These are phyloP conservation scores for Arthroderma sp. DNA, from an alignment of 2,329 filamentous ascomycete genomes.

Conservation along the genomic window DNA sequence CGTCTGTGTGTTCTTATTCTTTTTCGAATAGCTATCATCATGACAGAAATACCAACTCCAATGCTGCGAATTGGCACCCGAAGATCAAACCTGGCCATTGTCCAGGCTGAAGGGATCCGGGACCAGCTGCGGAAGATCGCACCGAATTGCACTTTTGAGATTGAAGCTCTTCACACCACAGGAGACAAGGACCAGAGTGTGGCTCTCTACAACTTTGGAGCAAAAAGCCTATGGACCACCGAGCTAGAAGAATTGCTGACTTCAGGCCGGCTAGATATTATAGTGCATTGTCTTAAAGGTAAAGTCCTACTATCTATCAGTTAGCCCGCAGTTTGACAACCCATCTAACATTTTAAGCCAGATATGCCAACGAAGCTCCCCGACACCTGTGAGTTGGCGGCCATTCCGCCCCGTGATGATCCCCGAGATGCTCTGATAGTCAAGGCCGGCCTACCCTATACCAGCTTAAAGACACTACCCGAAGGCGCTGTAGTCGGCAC, in stretches of 20 bases:
- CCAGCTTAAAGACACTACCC: slow-evolving; percentile 56
- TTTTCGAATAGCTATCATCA: not conserved
- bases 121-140: slow-evolving; percentile 49
- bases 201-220: slow-evolving; percentile 69
- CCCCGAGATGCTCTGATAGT: slow-evolving; percentile 49
- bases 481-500: slow-evolving; percentile 71
- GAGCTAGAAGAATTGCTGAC: slow-evolving; percentile 68
- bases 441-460: slow-evolving; percentile 43
- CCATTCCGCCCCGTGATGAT: slow-evolving; percentile 63
- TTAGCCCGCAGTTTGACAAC: not conserved
- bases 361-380: slow-evolving; percentile 88
- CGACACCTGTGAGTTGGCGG: slow-evolving; percentile 55
- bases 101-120: slow-evolving; percentile 63
- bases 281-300: slow-evolving; percentile 76
- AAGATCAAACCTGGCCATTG: slow-evolving; percentile 63
- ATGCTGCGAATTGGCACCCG: slow-evolving; percentile 56
- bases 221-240: slow-evolving; percentile 80
- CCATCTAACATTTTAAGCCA: slow-evolving; percentile 15
- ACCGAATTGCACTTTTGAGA: slow-evolving; percentile 55
- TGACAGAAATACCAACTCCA: not conserved
- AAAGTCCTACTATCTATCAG: slow-evolving; percentile 3
- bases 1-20: too few species aligned
- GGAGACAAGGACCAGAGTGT: slow-evolving; percentile 80
- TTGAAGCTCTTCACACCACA: slow-evolving; percentile 57
- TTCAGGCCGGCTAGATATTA: slow-evolving; percentile 56